Percentiles rank a stretch among this genome's conserved stretches.
Conservation (phyloP, 768 basidiomycete genomes). For the Leccinellum luteum region DNA sequence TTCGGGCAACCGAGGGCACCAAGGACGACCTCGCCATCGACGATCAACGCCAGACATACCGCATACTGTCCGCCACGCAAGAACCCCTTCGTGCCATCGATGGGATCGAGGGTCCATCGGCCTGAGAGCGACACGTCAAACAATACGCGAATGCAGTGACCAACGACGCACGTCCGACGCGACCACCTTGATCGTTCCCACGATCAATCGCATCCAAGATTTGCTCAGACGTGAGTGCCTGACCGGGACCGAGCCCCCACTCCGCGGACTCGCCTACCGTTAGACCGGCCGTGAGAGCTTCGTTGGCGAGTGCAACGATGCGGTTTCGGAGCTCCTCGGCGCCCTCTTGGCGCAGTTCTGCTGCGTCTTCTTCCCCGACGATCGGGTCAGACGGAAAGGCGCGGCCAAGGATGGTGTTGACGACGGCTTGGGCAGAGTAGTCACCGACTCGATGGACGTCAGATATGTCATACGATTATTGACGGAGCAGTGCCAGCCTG, state of each 20-base stretch:
- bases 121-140: constrained; percentile 38
- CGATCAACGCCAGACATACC: constrained; percentile 82
- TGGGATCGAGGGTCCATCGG: constrained; percentile 86
- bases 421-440: constrained; percentile 89
- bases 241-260: constrained; percentile 73
- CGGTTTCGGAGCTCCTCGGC: constrained; percentile 47
- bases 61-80: constrained; percentile 91
- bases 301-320: constrained; percentile 81
- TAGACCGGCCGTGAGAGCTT: constrained; percentile 60
- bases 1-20: constrained; percentile 95
- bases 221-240: constrained; percentile 44
- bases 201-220: constrained; percentile 77
- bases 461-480: constrained; percentile 21
- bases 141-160: not conserved
- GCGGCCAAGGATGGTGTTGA: constrained; percentile 71
- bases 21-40: constrained; percentile 73
- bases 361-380: constrained; percentile 84
- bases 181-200: constrained; percentile 73
- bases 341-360: constrained; percentile 59
- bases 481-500: not conserved
- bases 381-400: constrained; percentile 86
- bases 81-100: constrained; percentile 94
- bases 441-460: constrained; percentile 67
- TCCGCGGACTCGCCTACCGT: constrained; percentile 50
- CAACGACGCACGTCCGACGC: constrained; percentile 59